Evolutionary conservation across 2,329 filamentous ascomycete species (phyloP), one percentile per base, ranked within the genome.

Genomic region (Aspergillus vadensis): DNA sequence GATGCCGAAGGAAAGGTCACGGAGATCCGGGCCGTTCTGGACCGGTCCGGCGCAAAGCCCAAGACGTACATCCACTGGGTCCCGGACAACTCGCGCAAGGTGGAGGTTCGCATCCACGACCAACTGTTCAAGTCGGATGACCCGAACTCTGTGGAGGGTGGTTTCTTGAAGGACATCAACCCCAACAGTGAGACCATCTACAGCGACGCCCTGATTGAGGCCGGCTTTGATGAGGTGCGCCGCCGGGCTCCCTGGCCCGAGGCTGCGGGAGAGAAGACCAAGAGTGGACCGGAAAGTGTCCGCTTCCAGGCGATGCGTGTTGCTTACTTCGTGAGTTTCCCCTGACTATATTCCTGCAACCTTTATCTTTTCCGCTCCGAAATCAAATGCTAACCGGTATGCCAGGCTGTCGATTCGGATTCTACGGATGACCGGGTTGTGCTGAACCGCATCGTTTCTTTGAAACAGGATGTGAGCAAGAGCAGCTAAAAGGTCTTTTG

Each of bases 1-100:
- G 89, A 91, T 65, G 74, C 79, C 1, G 86, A 84, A 3, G 89
- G 88, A 55, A 82, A 83, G 60, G 84, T 94, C 47, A 88, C 81
- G 1, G 84, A 87, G 65, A 85, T 94, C 61, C 82, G 83, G 32
- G 90, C 89, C 57, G 89, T 91, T 63, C 90, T 89, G 66, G 84
- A 84, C 32, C 77, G 78, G 61, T 89, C 91, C 62, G 85, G 83
- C 17, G 87, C 88, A 71, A 83, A 83, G 62, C 86, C 89, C 44
- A 94, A 96, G 79, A 88, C 92, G 0, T 85, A 82, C 72, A 96
- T 97, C 73, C 92, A 97, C 73, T 97, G 94, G 94, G 91, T 97
- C 5, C 86, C 87, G 66, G 78, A 80, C 38, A 83, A 83, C 41
- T 85, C 85, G 4, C 79, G 88, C 61, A 82, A 80, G 57, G 88